Base-by-base conservation (phyloP, 768 basidiomycete species). In the Russula sp. region DNA sequence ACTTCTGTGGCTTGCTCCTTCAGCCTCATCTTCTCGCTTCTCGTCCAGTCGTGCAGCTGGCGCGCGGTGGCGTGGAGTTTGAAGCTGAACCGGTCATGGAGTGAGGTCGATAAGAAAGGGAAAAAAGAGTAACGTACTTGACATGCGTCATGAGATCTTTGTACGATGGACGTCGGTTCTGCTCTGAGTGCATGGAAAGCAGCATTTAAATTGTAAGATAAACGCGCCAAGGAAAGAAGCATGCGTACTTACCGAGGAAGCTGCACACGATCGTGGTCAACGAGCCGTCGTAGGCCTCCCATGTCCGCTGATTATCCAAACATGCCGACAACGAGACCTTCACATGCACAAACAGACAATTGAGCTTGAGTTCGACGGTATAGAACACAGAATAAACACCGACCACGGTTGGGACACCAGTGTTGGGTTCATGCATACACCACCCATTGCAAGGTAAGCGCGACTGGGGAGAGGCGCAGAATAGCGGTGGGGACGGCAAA, bases 251-350 rank as follows among this genome's bases (percentile, higher is more conserved):
- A 65, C 65, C 47, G 13, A 66, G 56, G 35, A 45, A 66, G 13
- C 3, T 22, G 22, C 56, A 65, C 5, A 61, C 46, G 39, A 60
- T 32, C 22, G 39, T 53, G 10, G 68, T 68, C 59, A 68, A 52
- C 36, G 68, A 68, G 16, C 55, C 59, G 32, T 66, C 68, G 1
- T 63, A 59, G 25, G 55, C 20, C 42, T 70, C 70, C 65, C 66
- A 71, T 7, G 66, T 53, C 36, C 41, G 58, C 50, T 70, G 70
- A 48, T 59, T 43, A 45, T 70, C 68, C 13, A 61, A 62, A 42
- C 68, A 67, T 3, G 68, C 68, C 7, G 68, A 63, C 11, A 70
- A 29, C 0, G 67, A 68, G 1, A 58, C 20, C 60, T 61, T 38
- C 20, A 49, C 16, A 32, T 38, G 9, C 20, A 39, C 20, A 5